phyloP scores from a whole-genome alignment of 306 rosid species.

The Trifolium dubium region DNA sequence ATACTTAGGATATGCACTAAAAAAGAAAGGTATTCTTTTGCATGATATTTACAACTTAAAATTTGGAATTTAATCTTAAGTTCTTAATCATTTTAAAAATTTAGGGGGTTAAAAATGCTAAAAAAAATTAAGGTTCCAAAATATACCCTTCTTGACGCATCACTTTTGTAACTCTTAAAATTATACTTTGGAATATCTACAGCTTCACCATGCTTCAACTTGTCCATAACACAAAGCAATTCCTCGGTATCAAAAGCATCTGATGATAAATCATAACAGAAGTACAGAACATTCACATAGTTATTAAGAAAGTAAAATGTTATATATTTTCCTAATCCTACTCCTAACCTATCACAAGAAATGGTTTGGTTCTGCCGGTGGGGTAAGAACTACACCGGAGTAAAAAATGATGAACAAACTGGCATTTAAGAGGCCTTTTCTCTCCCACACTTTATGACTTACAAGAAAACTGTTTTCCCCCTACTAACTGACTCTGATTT shows the following conservation, averaged over 20 bases:
- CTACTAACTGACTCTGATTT: too few relatives aligned
- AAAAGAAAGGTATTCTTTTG: constrained; percentile 14
- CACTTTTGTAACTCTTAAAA: constrained; percentile 85
- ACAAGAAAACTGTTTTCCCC: too few relatives aligned
- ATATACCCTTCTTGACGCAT: constrained; percentile 85
- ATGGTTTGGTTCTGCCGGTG: too few relatives aligned
- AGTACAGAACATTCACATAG: constrained; percentile 20
- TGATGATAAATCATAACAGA: constrained; percentile 46
- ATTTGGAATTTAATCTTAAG: constrained; percentile 20
- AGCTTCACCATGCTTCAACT: constrained; percentile 83
- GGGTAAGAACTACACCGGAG: too few relatives aligned
- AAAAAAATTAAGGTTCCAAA: constrained; percentile 24
- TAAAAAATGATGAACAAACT: too few relatives aligned
- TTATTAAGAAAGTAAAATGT: constrained; percentile 27
- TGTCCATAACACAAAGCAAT: constrained; percentile 79
- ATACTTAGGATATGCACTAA: constrained; percentile 9
- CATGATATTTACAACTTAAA: constrained; percentile 15
- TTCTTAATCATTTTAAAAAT: constrained; percentile 22
- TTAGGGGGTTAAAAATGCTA: constrained; percentile 1
- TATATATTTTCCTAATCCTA: constrained; percentile 17
- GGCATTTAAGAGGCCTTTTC: too few relatives aligned
- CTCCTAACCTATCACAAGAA: neutral
- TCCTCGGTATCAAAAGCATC: constrained; percentile 94
- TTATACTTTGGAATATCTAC: constrained; percentile 95
- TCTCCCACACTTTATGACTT: too few relatives aligned